Conservation (phyloP, 202 grass and related monocot genomes). For the Setaria viridis region DNA sequence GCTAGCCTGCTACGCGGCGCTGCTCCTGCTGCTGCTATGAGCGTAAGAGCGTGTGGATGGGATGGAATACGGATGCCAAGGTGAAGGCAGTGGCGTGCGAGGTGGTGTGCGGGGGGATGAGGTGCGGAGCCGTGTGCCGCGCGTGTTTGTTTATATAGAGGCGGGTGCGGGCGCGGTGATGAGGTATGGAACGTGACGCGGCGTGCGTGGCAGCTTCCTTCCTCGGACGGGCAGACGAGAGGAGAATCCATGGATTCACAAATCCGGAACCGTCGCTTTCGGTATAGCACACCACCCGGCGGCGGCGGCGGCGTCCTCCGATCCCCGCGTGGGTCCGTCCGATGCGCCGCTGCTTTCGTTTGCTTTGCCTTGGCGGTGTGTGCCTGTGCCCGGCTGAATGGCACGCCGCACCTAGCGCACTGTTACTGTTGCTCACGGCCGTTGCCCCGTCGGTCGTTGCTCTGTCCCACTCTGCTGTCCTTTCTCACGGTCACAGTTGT, state of each 20-base stretch:
- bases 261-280: constrained; percentile 42
- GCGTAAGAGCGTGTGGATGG: no score
- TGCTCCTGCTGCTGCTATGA: no score
- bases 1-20: no score
- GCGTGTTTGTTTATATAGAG: constrained; percentile 52
- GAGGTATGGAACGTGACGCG: background rate
- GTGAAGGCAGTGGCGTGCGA: background rate
- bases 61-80: background rate
- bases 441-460: no score
- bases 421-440: no score
- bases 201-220: constrained; percentile 30
- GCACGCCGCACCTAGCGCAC: no score
- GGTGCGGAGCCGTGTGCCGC: constrained; percentile 32
- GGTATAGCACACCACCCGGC: background rate
- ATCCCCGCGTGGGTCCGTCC: background rate
- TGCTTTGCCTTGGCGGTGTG: background rate
- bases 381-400: no score
- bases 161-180: no score
- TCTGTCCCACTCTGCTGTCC: no score
- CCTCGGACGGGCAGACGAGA: background rate
- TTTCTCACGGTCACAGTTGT: no score
- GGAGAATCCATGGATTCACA: constrained; percentile 15
- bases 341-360: background rate
- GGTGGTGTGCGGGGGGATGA: background rate
- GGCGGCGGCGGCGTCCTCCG: no score